Percentiles rank a stretch among this genome's conserved stretches.
Conservation (phyloP, 768 basidiomycete genomes). For the Tylopilus sp. region DNA sequence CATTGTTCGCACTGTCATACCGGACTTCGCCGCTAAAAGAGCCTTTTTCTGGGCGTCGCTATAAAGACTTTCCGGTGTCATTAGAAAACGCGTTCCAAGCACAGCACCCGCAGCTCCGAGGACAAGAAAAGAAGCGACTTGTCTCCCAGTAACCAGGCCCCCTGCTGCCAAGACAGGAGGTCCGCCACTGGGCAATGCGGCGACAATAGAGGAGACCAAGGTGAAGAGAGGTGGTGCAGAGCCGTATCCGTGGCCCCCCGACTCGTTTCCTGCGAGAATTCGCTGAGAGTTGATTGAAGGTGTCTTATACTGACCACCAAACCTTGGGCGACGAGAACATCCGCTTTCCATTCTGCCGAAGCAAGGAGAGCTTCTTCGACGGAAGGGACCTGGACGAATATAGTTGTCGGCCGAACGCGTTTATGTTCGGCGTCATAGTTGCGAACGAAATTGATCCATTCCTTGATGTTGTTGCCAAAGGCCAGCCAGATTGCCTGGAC, state of each 20-base stretch:
- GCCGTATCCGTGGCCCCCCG: slow-evolving; percentile 71
- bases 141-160: slow-evolving; percentile 61
- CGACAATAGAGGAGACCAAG: slow-evolving; percentile 54
- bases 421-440: slow-evolving; percentile 45
- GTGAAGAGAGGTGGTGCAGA: slow-evolving; percentile 57
- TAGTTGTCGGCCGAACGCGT: slow-evolving; percentile 41
- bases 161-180: slow-evolving; percentile 72
- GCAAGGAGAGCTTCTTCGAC: slow-evolving; percentile 59
- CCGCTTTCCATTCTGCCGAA: slow-evolving; percentile 62
- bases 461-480: slow-evolving; percentile 55
- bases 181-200: slow-evolving; percentile 37
- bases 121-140: slow-evolving; percentile 61
- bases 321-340: slow-evolving; percentile 82
- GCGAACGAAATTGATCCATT: slow-evolving; percentile 63
- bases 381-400: slow-evolving; percentile 67
- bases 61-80: slow-evolving; percentile 63
- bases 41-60: slow-evolving; percentile 50
- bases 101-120: slow-evolving; percentile 69
- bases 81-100: slow-evolving; percentile 72
- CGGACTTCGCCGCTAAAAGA: slow-evolving; percentile 45
- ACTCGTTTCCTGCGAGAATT: slow-evolving; percentile 57
- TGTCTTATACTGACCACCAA: not conserved
- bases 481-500: slow-evolving; percentile 74
- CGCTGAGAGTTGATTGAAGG: slow-evolving; percentile 2
- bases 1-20: slow-evolving; percentile 52